A percentile compares a stretch with the other conserved stretches of the same genome.
Conservation (phyloP, 345 rosid species). For the Melaleuca quinquenervia region DNA sequence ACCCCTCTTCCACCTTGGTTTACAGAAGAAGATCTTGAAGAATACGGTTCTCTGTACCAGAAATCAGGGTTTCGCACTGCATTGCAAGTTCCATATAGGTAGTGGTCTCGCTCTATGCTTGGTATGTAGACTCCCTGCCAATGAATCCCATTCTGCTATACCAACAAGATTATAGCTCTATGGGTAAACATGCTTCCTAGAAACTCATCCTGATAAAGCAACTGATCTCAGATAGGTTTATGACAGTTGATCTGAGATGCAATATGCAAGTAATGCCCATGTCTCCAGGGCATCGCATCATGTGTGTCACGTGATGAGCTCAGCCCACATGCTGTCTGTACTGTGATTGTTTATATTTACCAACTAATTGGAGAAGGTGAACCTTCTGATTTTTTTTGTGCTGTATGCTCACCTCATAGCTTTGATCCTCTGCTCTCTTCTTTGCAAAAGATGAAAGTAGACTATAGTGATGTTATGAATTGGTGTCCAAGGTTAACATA, state of each 20-base stretch:
- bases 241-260: not conserved
- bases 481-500: not conserved
- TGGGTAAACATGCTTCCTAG: not conserved
- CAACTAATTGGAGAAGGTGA: not conserved
- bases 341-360: not conserved
- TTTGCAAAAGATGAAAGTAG: not conserved
- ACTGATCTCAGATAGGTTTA: not conserved
- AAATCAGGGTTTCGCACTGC: conserved; percentile 53
- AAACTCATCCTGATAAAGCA: not conserved
- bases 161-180: not conserved
- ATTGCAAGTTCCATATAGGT: conserved; percentile 50
- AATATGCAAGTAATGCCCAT: no score
- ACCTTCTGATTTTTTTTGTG: not conserved
- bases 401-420: not conserved
- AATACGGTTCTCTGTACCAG: conserved; percentile 37
- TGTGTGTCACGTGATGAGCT: not conserved
- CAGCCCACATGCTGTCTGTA: not conserved
- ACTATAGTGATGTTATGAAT: not conserved
- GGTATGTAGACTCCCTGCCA: not conserved
- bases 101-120: not conserved
- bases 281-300: not conserved
- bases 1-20: conserved; percentile 50
- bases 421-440: not conserved
- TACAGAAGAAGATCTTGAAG: conserved; percentile 37
- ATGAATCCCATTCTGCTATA: not conserved